Base-by-base conservation (phyloP, 768 basidiomycete species). In the Sporobolomyces roseus region DNA sequence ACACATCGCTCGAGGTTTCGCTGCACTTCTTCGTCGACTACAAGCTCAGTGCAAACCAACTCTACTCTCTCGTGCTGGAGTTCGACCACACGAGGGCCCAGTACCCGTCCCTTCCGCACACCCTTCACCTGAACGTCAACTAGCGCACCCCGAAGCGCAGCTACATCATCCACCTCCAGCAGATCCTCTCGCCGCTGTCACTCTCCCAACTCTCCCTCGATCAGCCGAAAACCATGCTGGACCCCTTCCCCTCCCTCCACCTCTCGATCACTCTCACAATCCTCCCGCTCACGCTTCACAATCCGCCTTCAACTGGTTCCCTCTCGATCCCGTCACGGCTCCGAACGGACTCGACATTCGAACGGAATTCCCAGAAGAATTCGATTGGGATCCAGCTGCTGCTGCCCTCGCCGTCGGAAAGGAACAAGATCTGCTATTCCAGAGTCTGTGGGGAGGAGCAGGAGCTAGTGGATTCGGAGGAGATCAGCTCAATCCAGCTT, bases 351-450 rank as follows among this genome's bases (percentile, higher is more conserved):
- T 46, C 46, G 68, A 64, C 56, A 27, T 49, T 21, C 16, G 38
- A 16, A 56, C 58, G 21, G 58, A 60, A 32, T 60, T 60, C 58
- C 58, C 58, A 2, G 58, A 60, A 23, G 51, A 66, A 52, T 65
- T 64, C 59, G 63, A 68, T 29, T 72, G 66, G 66, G 71, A 68
- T 48, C 63, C 66, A 19, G 54, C 63, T 9, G 53, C 32, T 13
- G n/a, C 30, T 3, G 58, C 52, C 29, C 33, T 72, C 29, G 59
- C 51, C 17, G 60, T 65, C 16, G 71, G 71, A 23, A 53, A 43
- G 29, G 71, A 72, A 54, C 71, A 72, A 60, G 71, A 72, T 60
- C 8, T 67, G 52, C 49, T 72, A 32, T 72, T 72, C 66, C 63
- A 67, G 63, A 61, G 58, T 48, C 17, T 72, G 63, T 72, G 70